Conservation (phyloP, 768 basidiomycete genomes). For the Dendrothele bispora region DNA sequence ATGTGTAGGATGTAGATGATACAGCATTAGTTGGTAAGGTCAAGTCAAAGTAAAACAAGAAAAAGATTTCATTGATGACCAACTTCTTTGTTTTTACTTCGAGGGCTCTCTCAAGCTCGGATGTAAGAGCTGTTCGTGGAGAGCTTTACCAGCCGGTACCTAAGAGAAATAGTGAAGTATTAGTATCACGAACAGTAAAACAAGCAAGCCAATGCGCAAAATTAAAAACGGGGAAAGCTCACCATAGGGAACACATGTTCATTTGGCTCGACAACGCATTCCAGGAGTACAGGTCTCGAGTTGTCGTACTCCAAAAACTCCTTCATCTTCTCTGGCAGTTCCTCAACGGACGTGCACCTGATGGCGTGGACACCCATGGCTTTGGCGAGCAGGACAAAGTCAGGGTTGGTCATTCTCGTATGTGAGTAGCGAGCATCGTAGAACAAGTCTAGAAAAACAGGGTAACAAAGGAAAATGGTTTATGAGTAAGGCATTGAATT, state of each 20-base stretch:
- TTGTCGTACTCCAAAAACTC: conserved; percentile 96
- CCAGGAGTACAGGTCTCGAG: conserved; percentile 84
- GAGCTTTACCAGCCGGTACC: conserved; percentile 91
- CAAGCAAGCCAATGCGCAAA: neutral
- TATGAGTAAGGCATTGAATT: neutral
- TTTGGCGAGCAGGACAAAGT: conserved; percentile 87
- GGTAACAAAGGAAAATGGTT: neutral
- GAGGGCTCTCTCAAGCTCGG: conserved; percentile 38
- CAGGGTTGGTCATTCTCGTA: conserved; percentile 92
- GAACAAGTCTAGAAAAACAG: conserved; percentile 70
- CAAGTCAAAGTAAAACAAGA: neutral
- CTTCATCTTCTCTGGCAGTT: conserved; percentile 95
- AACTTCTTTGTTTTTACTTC: conserved; percentile 6
- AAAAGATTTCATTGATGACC: conserved; percentile 1
- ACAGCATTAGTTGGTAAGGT: too few relatives aligned
- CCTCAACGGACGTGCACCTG: conserved; percentile 63
- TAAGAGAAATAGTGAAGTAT: conserved; percentile 30
- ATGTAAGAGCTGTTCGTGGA: conserved; percentile 89
- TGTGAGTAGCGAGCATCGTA: conserved; percentile 97
- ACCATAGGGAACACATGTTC: conserved; percentile 96
- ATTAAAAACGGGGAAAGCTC: conserved; percentile 21
- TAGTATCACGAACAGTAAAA: neutral
- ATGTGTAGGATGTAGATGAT: too few relatives aligned
- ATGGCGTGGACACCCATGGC: conserved; percentile 94
- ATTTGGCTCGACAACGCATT: conserved; percentile 80